phyloP scores from a whole-genome alignment of 805 yeast genomes.

The Priceomyces haplophilus region DNA sequence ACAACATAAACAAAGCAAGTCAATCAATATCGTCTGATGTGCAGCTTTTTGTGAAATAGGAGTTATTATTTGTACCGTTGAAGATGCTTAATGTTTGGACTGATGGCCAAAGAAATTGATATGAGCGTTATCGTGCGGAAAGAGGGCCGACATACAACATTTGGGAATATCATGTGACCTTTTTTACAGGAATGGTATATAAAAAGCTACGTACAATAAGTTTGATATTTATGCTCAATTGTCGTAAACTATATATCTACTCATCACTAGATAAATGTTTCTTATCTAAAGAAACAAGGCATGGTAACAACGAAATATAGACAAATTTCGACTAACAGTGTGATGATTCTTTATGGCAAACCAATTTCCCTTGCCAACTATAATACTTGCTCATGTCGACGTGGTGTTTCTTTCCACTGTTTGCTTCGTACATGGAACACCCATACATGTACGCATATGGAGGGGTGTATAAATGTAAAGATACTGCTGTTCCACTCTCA shows the following conservation, averaged over 20 bases:
- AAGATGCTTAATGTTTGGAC: background rate
- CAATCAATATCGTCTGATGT: no score
- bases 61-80: no score
- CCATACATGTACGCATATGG: slow-evolving; percentile 67
- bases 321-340: background rate
- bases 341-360: slow-evolving; percentile 22
- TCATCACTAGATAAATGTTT: background rate
- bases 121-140: no score
- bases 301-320: no score
- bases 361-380: slow-evolving; percentile 55
- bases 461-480: slow-evolving; percentile 73
- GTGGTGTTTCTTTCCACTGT: slow-evolving; percentile 48
- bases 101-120: background rate
- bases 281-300: no score
- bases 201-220: background rate
- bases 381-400: slow-evolving; percentile 59
- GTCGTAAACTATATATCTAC: background rate
- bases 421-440: slow-evolving; percentile 49
- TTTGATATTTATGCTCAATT: background rate
- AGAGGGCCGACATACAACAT: no score
- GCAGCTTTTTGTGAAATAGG: no score
- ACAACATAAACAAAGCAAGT: background rate
- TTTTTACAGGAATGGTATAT: background rate
- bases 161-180: no score
- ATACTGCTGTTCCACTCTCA: slow-evolving; percentile 46